phyloP scores from a whole-genome alignment of 2,329 filamentous ascomycete genomes.

The Furcasterigmium furcatum region DNA sequence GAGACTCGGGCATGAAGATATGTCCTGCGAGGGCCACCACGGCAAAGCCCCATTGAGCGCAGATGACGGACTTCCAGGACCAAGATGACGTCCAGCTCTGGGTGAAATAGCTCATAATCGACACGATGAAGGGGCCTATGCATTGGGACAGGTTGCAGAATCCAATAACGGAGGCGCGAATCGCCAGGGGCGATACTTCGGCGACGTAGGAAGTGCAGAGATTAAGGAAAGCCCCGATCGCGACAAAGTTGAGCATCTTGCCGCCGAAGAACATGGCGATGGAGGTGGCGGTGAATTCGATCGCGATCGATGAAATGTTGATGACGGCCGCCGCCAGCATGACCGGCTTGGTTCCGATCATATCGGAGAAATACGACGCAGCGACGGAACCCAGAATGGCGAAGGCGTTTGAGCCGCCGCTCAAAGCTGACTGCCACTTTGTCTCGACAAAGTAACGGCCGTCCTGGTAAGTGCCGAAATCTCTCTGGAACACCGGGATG shows the following conservation, averaged over 20 bases:
- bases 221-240: constrained; percentile 31
- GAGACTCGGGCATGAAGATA: constrained; percentile 36
- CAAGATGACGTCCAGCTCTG: constrained; percentile 30
- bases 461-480: constrained; percentile 12
- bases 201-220: constrained; percentile 32
- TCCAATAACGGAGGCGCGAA: constrained; percentile 29
- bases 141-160: constrained; percentile 34
- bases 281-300: constrained; percentile 24
- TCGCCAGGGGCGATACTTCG: constrained; percentile 32
- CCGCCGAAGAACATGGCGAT: constrained; percentile 23
- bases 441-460: constrained; percentile 17
- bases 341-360: constrained; percentile 17
- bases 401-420: constrained; percentile 17
- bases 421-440: constrained; percentile 22
- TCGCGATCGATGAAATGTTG: constrained; percentile 21
- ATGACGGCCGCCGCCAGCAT: constrained; percentile 14
- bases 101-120: constrained; percentile 30
- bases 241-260: constrained; percentile 24
- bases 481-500: constrained; percentile 14
- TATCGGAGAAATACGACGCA: constrained; percentile 19
- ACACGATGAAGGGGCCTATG: constrained; percentile 32
- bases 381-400: constrained; percentile 19
- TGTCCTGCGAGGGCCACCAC: constrained; percentile 23
- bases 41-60: constrained; percentile 36
- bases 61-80: constrained; percentile 37